phyloP scores from a whole-genome alignment of 768 basidiomycete genomes.

The Mycena latifolia region DNA sequence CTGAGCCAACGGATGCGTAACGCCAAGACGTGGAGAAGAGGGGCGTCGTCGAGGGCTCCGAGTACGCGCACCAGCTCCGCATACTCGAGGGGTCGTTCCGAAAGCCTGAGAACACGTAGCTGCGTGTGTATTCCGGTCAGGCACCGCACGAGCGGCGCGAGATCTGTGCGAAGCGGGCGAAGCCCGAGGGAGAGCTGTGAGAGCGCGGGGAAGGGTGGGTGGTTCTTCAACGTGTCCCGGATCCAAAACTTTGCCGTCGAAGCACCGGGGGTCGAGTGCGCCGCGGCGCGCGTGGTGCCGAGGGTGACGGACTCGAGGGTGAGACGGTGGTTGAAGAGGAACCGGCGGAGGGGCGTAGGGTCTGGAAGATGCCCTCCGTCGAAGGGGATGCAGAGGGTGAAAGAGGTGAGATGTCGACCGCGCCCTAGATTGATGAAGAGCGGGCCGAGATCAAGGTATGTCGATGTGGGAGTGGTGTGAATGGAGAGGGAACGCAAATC shows the following conservation, averaged over 20 bases:
- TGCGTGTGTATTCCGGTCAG: slow-evolving; percentile 43
- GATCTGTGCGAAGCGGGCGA: slow-evolving; percentile 52
- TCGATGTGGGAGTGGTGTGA: slow-evolving; percentile 49
- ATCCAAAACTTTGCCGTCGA: slow-evolving; percentile 56
- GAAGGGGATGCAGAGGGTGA: slow-evolving; percentile 58
- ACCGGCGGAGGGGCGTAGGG: slow-evolving; percentile 46
- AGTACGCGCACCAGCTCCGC: slow-evolving; percentile 49
- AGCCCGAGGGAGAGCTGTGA: slow-evolving; percentile 49
- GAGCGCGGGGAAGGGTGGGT: slow-evolving; percentile 47
- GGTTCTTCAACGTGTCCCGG: slow-evolving; percentile 49
- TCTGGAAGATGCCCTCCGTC: slow-evolving; percentile 57
- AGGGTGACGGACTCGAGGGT: slow-evolving; percentile 53
- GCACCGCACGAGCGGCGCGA: slow-evolving; percentile 44
- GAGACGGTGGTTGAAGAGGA: slow-evolving; percentile 50
- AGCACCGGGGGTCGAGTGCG: slow-evolving; percentile 36
- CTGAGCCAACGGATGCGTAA: slow-evolving; percentile 40
- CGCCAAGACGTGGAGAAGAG: slow-evolving; percentile 36
- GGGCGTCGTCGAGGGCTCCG: slow-evolving; percentile 31
- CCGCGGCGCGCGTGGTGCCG: slow-evolving; percentile 45
- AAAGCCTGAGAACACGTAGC: slow-evolving; percentile 49
- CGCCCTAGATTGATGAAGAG: slow-evolving; percentile 52
- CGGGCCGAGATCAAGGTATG: slow-evolving; percentile 52
- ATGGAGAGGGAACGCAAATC: slow-evolving; percentile 54
- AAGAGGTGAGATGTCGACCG: slow-evolving; percentile 53
- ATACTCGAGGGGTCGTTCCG: slow-evolving; percentile 49